These are phyloP conservation scores for Tirmania nivea DNA, from an alignment of 495 filamentous ascomycete genomes.

Conservation along the genomic window DNA sequence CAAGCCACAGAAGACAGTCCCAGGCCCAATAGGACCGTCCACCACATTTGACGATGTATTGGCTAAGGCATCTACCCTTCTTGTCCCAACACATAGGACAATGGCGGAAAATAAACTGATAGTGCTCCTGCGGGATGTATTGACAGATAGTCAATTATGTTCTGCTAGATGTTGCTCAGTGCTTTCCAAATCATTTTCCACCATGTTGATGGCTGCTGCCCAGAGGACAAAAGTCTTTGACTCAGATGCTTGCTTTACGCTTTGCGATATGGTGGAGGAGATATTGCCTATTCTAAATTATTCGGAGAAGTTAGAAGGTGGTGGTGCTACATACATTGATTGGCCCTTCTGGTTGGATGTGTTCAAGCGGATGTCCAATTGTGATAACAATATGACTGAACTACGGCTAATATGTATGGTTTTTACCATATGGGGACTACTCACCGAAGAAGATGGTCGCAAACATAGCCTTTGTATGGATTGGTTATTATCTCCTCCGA, in stretches of 20 bases:
- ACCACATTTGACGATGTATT: slow-evolving; percentile 61
- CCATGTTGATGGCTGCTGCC: slow-evolving; percentile 48
- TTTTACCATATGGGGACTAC: slow-evolving; percentile 57
- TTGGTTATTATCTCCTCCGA: slow-evolving; percentile 56
- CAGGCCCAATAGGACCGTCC: slow-evolving; percentile 33
- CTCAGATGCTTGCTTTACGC: slow-evolving; percentile 69
- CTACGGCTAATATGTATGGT: slow-evolving; percentile 73
- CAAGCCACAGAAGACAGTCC: slow-evolving; percentile 29
- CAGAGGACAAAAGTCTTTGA: slow-evolving; percentile 63
- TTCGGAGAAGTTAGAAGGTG: slow-evolving; percentile 7
- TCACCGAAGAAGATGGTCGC: slow-evolving; percentile 41
- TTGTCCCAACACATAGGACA: slow-evolving; percentile 39
- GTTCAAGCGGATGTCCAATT: slow-evolving; percentile 59
- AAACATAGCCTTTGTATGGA: slow-evolving; percentile 53
- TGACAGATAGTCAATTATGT: slow-evolving; percentile 26
- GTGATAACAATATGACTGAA: slow-evolving; percentile 86
- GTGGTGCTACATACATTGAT: slow-evolving; percentile 29
- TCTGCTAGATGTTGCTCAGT: slow-evolving; percentile 36
- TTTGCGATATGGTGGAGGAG: slow-evolving; percentile 88
- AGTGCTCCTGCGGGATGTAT: slow-evolving; percentile 64
- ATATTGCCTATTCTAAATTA: slow-evolving; percentile 21
- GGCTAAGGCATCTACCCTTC: slow-evolving; percentile 42
- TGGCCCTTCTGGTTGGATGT: slow-evolving; percentile 85
- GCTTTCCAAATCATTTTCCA: slow-evolving; percentile 60
- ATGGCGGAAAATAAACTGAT: slow-evolving; percentile 89